phyloP scores from a whole-genome alignment of 2,329 filamentous ascomycete species.

The Cladophialophora chaetospira region DNA sequence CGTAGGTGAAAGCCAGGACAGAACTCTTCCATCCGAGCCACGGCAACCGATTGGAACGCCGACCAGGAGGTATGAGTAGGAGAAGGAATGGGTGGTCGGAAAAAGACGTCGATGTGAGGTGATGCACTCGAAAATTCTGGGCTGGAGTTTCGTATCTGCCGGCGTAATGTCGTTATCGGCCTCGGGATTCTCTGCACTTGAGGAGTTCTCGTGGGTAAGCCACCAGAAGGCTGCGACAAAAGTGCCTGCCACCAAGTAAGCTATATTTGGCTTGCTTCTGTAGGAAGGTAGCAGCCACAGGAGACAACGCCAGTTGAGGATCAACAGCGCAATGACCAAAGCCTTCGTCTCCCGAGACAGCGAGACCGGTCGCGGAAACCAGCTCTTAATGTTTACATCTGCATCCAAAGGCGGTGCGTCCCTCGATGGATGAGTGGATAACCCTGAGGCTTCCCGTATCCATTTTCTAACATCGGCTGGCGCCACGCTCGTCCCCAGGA shows the following conservation, averaged over 20 bases:
- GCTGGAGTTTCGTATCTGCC: slow-evolving; percentile 25
- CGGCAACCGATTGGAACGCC: slow-evolving; percentile 67
- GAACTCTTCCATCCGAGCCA: slow-evolving; percentile 57
- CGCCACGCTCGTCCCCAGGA: background rate
- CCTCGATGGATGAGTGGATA: too few relatives aligned
- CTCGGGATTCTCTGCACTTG: background rate
- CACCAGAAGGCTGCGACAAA: background rate
- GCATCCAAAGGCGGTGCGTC: too few relatives aligned
- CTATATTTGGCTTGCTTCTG: background rate
- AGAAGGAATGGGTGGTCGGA: slow-evolving; percentile 68
- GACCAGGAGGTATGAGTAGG: slow-evolving; percentile 69
- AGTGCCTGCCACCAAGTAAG: background rate
- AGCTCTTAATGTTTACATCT: too few relatives aligned
- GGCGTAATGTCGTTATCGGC: background rate
- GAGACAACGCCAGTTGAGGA: background rate
- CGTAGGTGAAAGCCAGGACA: slow-evolving; percentile 47
- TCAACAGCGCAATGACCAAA: background rate
- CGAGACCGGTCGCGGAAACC: too few relatives aligned
- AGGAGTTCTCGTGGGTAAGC: background rate
- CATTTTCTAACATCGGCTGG: background rate
- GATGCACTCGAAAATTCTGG: slow-evolving; percentile 64
- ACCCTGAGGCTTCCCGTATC: background rate
- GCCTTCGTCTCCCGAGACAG: background rate
- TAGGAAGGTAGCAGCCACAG: background rate
- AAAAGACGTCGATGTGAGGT: slow-evolving; percentile 69